These are phyloP conservation scores for Blastobotrys persicus DNA, from an alignment of 1,139 yeast genomes.

Conservation along the genomic window DNA sequence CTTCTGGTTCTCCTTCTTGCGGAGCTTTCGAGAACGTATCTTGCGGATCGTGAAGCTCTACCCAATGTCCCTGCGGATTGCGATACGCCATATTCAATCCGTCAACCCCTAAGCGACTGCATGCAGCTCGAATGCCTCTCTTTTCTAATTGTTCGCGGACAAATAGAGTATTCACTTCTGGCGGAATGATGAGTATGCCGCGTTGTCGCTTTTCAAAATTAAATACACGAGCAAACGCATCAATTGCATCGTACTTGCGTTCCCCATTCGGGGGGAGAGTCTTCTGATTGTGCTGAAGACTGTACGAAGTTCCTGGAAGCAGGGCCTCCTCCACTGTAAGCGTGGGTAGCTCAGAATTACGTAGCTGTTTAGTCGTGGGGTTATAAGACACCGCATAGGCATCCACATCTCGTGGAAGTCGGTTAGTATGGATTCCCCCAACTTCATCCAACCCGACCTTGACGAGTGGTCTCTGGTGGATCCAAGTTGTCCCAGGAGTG, in stretches of 20 bases:
- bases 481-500: constrained; percentile 14
- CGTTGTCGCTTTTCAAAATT: constrained; percentile 1
- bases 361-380: constrained; percentile 17
- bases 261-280: not conserved
- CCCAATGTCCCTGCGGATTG: not conserved
- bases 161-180: not conserved
- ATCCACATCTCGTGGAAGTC: constrained; percentile 11
- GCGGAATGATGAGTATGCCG: constrained; percentile 10
- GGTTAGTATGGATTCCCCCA: constrained; percentile 2
- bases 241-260: not conserved
- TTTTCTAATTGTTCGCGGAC: not conserved
- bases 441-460: constrained; percentile 2
- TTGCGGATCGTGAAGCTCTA: constrained; percentile 3
- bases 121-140: constrained; percentile 7
- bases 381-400: constrained; percentile 2
- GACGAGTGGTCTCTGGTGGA: constrained; percentile 14
- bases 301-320: not conserved
- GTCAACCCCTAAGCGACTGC: not conserved
- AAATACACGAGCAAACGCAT: constrained; percentile 7
- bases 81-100: not conserved
- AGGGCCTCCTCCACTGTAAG: constrained; percentile 3
- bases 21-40: not conserved
- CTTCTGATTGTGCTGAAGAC: not conserved
- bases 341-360: constrained; percentile 13
- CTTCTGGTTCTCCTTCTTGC: constrained; percentile 7